Percentiles rank a stretch among this genome's conserved stretches.
Evolutionary conservation across 2,329 filamentous ascomycete species (phyloP).

Genomic region (Ceratocystis alfenasii): DNA sequence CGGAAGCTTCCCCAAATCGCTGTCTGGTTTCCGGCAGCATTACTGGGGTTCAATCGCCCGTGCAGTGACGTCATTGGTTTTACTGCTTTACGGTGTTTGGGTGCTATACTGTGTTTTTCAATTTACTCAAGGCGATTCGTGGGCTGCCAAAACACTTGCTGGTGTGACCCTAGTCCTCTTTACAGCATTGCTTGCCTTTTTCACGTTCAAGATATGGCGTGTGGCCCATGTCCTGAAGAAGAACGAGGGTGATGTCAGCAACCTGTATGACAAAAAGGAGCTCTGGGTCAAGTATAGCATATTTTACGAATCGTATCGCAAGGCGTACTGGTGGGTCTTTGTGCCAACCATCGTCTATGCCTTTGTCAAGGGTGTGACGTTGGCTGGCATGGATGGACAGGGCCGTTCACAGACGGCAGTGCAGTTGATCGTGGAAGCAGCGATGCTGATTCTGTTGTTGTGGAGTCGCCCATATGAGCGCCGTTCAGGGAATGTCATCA

Average conservation of each 20-base stretch:
- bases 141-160: conserved; percentile 77
- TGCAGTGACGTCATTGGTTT: conserved; percentile 77
- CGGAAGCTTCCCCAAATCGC: conserved; percentile 66
- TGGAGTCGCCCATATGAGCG: conserved; percentile 81
- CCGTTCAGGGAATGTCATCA: conserved; percentile 82
- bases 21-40: conserved; percentile 80
- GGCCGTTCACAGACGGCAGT: conserved; percentile 69
- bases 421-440: conserved; percentile 66
- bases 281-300: conserved; percentile 92
- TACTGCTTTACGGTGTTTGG: conserved; percentile 90
- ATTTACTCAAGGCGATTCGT: conserved; percentile 85
- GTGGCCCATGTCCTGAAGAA: conserved; percentile 64
- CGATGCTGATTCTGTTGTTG: conserved; percentile 67
- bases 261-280: conserved; percentile 76
- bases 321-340: conserved; percentile 94
- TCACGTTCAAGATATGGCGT: conserved; percentile 70
- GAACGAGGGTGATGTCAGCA: conserved; percentile 57
- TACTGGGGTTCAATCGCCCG: conserved; percentile 91
- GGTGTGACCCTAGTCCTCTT: conserved; percentile 70
- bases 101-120: conserved; percentile 93
- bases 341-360: conserved; percentile 81
- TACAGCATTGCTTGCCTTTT: conserved; percentile 68
- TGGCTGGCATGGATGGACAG: conserved; percentile 75
- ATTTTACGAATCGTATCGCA: conserved; percentile 94
- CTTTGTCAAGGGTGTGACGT: conserved; percentile 74